phyloP scores from a whole-genome alignment of 345 rosid genomes.

The Geranium rotundifolium region DNA sequence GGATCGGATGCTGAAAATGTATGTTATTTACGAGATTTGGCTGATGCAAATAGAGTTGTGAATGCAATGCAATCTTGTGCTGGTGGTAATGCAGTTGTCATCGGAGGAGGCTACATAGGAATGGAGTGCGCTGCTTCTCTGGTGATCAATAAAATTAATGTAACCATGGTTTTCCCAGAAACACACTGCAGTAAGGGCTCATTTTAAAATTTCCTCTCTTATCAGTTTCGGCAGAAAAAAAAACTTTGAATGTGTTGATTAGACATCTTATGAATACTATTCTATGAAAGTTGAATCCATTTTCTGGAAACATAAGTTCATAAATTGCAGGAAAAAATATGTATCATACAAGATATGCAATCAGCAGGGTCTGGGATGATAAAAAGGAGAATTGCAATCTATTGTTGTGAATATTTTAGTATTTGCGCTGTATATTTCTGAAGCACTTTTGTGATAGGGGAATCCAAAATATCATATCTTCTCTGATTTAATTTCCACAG shows the following conservation, averaged over 20 bases:
- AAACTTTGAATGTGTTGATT: not conserved
- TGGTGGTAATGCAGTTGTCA: conserved; percentile 79
- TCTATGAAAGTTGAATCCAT: too few relatives aligned
- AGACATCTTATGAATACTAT: not conserved
- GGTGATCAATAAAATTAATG: conserved; percentile 78
- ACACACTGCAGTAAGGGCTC: conserved; percentile 73
- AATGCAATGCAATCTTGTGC: conserved; percentile 48
- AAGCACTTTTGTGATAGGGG: not conserved
- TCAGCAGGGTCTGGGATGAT: not conserved
- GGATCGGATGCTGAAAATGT: conserved; percentile 86
- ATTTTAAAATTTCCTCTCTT: not conserved
- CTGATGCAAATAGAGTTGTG: conserved; percentile 78
- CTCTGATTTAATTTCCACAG: not conserved
- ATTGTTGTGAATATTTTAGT: not conserved
- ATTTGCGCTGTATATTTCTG: not conserved
- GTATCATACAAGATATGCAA: not conserved
- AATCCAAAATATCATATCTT: not conserved
- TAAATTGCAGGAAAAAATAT: not conserved
- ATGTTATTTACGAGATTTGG: conserved; percentile 77
- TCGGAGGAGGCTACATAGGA: conserved; percentile 96
- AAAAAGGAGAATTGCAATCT: not conserved
- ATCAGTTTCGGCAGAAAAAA: not conserved
- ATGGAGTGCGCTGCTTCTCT: conserved; percentile 98
- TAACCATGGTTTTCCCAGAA: conserved; percentile 98
- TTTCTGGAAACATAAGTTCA: too few relatives aligned